Percentiles rank a stretch among this genome's conserved stretches.
These are phyloP conservation scores for Basipetospora chlamydospora DNA, from an alignment of 2,329 filamentous ascomycete species.

Conservation along the genomic window DNA sequence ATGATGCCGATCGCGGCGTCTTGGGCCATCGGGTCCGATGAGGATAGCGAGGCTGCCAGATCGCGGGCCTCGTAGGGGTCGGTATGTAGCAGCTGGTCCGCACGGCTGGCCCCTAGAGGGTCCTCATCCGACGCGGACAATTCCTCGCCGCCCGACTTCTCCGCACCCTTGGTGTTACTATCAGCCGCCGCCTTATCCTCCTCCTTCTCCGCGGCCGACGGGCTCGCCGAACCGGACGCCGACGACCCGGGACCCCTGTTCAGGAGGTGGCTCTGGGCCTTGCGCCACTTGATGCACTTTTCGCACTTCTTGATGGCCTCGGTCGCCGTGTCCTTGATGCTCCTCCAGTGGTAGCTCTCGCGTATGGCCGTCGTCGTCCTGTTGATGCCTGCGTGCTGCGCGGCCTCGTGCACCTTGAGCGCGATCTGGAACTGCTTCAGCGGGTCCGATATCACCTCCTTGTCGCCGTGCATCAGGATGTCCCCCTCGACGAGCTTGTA, in stretches of 20 bases:
- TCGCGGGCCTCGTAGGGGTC: background rate
- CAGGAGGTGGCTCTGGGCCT: constrained; percentile 18
- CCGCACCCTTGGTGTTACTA: too few relatives aligned
- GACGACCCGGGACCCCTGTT: too few relatives aligned
- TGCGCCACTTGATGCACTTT: constrained; percentile 72
- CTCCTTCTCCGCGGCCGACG: constrained; percentile 2
- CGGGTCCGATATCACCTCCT: constrained; percentile 88
- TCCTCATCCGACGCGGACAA: constrained; percentile 3
- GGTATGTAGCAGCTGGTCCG: background rate
- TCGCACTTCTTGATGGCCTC: constrained; percentile 84
- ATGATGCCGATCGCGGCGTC: constrained; percentile 16
- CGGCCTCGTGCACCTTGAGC: constrained; percentile 56
- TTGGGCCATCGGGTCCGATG: background rate
- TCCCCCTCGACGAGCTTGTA: constrained; percentile 72
- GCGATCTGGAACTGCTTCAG: constrained; percentile 84
- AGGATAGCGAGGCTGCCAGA: background rate
- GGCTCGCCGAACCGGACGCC: constrained; percentile 1
- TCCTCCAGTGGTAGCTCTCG: constrained; percentile 90
- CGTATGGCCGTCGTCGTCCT: constrained; percentile 93
- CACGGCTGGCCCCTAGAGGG: background rate
- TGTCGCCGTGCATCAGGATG: constrained; percentile 91
- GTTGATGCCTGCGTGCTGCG: constrained; percentile 84
- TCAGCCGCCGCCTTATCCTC: background rate
- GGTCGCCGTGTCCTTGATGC: constrained; percentile 94
- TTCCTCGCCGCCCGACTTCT: background rate